phyloP scores from a whole-genome alignment of 495 filamentous ascomycete genomes.

The Podospora australis region DNA sequence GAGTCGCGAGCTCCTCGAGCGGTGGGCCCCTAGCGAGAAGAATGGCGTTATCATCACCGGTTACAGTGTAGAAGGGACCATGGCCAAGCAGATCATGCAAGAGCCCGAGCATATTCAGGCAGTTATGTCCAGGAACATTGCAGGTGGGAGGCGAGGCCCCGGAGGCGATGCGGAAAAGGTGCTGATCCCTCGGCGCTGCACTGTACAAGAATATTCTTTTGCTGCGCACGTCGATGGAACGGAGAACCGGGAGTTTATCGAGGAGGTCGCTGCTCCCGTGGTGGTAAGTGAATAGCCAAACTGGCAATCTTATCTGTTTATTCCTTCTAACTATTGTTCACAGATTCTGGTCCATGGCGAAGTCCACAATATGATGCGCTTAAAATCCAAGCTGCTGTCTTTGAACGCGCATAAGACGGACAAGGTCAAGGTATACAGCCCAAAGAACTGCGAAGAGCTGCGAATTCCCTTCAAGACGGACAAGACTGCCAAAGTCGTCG shows the following conservation, averaged over 20 bases:
- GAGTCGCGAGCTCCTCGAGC: conserved; percentile 81
- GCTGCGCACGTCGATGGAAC: conserved; percentile 95
- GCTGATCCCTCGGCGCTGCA: conserved; percentile 89
- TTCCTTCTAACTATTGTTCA: neutral
- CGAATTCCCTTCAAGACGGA: conserved; percentile 92
- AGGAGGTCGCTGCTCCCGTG: conserved; percentile 82
- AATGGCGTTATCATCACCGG: conserved; percentile 97
- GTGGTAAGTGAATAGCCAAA: conserved; percentile 84
- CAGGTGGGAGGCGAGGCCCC: conserved; percentile 47
- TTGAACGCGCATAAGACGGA: conserved; percentile 72
- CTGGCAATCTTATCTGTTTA: too few relatives aligned
- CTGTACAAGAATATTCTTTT: conserved; percentile 85
- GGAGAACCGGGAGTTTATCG: conserved; percentile 92
- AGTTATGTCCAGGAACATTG: conserved; percentile 68
- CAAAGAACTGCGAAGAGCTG: conserved; percentile 91
- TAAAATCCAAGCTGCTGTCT: conserved; percentile 90
- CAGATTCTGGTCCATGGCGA: conserved; percentile 95
- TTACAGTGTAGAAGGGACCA: conserved; percentile 96
- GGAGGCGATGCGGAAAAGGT: conserved; percentile 64
- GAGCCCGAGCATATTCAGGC: conserved; percentile 91
- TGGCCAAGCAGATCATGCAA: conserved; percentile 90
- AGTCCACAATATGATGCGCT: conserved; percentile 94
- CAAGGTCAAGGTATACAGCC: conserved; percentile 85
- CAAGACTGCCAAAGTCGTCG: conserved; percentile 93
- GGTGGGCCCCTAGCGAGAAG: conserved; percentile 91